Evolutionary conservation across 257 asterid species (phyloP), one percentile per base, ranked within the genome.

Genomic region (Salvia miltiorrhiza): DNA sequence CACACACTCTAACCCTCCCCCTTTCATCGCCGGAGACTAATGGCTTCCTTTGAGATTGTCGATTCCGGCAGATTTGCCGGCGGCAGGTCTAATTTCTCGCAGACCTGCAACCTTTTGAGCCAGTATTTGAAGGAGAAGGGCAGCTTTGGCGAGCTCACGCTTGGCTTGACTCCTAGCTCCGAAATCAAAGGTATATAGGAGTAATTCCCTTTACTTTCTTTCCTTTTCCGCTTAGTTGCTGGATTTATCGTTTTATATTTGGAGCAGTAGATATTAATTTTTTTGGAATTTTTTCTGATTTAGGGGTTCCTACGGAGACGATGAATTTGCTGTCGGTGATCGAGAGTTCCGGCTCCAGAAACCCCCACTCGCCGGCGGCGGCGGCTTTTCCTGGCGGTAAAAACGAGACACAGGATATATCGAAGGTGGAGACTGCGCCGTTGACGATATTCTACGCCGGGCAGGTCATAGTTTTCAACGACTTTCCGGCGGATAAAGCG

Each of bases 61-160:
- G 85, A 79, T 35, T 86, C 92, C 83, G 89, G 86, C 40, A 79
- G 74, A 54, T 11, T 64, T 14, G 8, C 85, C 69, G 83, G 76
- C 74, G 87, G 84, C 37, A 85, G 86, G 68, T 82, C 93, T 0
- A 84, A 75, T 67, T 88, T 91, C 79, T 82, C 92, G 7, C 90
- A 84, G 76, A 91, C 95, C 1, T 91, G 97, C 40, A 81, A 63
- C 63, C 83, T 81, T 19, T 39, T 91, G 71, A 88, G 96, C 47
- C 94, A 86, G 67, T 92, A 87, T 71, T 48, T 92, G 80, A 88
- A 87, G n/a, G 92, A 83, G 76, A 92, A 82, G 67, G 91, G 94
- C 23, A 73, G 81, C 47, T 77, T 89, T 20, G 94, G 92, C 55
- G 90, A 88, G 48, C 92, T 92, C 20, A 79, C 53, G 24, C 97